Percentiles rank a stretch among this genome's conserved stretches.
Evolutionary conservation across 108 stramenopile species (phyloP).

Genomic region (Conticribra weissflogii): DNA sequence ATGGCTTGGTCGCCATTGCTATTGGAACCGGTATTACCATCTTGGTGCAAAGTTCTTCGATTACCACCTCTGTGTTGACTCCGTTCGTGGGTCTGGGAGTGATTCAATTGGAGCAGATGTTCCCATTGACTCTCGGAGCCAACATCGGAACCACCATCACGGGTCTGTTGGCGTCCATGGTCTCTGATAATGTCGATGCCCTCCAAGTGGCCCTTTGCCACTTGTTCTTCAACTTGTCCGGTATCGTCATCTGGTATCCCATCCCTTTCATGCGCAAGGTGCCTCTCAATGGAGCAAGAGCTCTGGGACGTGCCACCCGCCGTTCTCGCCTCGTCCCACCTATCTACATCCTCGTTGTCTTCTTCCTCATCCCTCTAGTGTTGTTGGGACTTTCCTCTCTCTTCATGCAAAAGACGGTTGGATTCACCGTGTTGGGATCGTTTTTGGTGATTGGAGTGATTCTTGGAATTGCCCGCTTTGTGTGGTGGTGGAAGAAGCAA

Average conservation of each 20-base stretch:
- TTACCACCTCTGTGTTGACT: conserved; percentile 82
- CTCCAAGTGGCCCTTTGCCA: conserved; percentile 81
- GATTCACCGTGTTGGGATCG: conserved; percentile 69
- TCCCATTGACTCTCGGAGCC: conserved; percentile 86
- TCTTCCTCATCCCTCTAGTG: conserved; percentile 63
- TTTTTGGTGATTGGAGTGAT: conserved; percentile 55
- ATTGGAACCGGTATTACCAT: conserved; percentile 84
- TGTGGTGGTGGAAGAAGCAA: conserved; percentile 56
- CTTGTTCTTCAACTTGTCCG: conserved; percentile 85
- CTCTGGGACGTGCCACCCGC: conserved; percentile 66
- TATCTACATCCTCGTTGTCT: conserved; percentile 72
- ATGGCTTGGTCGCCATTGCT: conserved; percentile 77
- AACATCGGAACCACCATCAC: conserved; percentile 90
- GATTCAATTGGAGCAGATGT: conserved; percentile 75
- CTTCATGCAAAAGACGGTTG: conserved; percentile 60
- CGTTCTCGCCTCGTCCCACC: conserved; percentile 63
- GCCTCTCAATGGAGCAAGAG: conserved; percentile 64
- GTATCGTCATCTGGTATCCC: conserved; percentile 86
- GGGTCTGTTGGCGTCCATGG: conserved; percentile 71
- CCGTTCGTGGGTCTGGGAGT: conserved; percentile 82
- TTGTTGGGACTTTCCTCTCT: conserved; percentile 65
- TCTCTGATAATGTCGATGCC: conserved; percentile 59
- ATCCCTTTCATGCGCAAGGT: conserved; percentile 76
- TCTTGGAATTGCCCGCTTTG: conserved; percentile 27
- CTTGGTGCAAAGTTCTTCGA: conserved; percentile 79